phyloP scores from a whole-genome alignment of 345 rosid species.

The Eucalyptus marginata region DNA sequence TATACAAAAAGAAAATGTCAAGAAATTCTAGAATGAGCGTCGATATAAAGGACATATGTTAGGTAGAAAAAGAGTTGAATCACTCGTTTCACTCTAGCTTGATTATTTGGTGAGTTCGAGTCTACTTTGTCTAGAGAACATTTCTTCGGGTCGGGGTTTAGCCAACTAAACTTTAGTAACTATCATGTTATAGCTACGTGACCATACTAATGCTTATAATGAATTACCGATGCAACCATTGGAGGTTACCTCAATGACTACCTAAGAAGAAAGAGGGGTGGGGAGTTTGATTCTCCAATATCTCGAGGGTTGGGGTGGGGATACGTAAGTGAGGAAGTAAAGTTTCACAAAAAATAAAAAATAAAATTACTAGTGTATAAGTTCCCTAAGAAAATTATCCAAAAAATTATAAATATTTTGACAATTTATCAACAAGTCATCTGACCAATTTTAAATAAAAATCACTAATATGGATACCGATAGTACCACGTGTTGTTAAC shows the following conservation, averaged over 20 bases:
- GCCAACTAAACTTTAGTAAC: background rate
- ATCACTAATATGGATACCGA: too few species aligned
- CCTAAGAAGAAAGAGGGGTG: background rate
- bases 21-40: background rate
- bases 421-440: too few species aligned
- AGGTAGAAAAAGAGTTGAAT: background rate
- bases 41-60: background rate
- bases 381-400: background rate
- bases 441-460: too few species aligned
- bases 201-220: background rate
- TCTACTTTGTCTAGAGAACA: background rate
- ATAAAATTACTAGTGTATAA: background rate
- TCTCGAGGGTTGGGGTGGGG: accelerated
- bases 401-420: too few species aligned
- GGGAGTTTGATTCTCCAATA: accelerated
- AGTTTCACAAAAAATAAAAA: too few species aligned
- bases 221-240: background rate
- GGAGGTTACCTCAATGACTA: background rate
- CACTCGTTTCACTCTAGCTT: background rate
- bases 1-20: background rate
- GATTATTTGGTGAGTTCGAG: background rate
- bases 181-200: background rate
- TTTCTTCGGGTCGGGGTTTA: background rate
- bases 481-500: too few species aligned
- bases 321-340: accelerated